Evolutionary conservation across 2,329 filamentous ascomycete species (phyloP).

Genomic region (Alternaria arborescens): DNA sequence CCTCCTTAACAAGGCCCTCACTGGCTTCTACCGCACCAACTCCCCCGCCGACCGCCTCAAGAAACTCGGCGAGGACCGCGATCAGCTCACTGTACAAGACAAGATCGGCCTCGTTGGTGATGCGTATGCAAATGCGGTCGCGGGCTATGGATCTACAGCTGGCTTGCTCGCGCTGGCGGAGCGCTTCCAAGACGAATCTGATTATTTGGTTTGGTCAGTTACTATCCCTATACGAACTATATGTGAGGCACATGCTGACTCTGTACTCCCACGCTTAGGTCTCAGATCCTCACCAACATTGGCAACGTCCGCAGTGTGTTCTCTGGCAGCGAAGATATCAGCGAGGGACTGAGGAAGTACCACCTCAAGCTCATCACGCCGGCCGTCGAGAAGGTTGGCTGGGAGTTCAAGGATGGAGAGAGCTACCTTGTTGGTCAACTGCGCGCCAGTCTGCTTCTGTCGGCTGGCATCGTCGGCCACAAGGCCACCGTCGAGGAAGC

Average conservation of each 20-base stretch:
- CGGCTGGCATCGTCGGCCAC: slow-evolving; percentile 80
- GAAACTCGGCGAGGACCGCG: slow-evolving; percentile 79
- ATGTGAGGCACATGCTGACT: background rate
- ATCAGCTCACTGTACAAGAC: slow-evolving; percentile 81
- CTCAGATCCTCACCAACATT: slow-evolving; percentile 80
- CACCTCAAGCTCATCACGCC: slow-evolving; percentile 77
- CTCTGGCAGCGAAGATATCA: slow-evolving; percentile 74
- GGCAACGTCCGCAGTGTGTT: slow-evolving; percentile 85
- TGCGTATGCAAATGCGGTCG: slow-evolving; percentile 85
- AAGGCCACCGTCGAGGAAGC: slow-evolving; percentile 76
- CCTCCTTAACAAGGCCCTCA: slow-evolving; percentile 90
- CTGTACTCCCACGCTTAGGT: slow-evolving; percentile 36
- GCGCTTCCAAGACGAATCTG: slow-evolving; percentile 81
- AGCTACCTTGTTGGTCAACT: slow-evolving; percentile 84
- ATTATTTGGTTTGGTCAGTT: slow-evolving; percentile 81
- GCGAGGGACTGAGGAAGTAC: slow-evolving; percentile 78
- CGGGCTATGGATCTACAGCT: slow-evolving; percentile 83
- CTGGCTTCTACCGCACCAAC: slow-evolving; percentile 91
- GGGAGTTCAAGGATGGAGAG: slow-evolving; percentile 80
- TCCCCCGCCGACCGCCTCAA: slow-evolving; percentile 85
- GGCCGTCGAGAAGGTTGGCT: slow-evolving; percentile 81
- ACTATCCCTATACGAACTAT: background rate
- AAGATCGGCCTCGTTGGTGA: slow-evolving; percentile 94
- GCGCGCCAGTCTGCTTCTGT: slow-evolving; percentile 79
- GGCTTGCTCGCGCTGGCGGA: slow-evolving; percentile 84